Evolutionary conservation across 1,284 basidiomycete genomes (phyloP).

Genomic region (Malassezia dermatis): DNA sequence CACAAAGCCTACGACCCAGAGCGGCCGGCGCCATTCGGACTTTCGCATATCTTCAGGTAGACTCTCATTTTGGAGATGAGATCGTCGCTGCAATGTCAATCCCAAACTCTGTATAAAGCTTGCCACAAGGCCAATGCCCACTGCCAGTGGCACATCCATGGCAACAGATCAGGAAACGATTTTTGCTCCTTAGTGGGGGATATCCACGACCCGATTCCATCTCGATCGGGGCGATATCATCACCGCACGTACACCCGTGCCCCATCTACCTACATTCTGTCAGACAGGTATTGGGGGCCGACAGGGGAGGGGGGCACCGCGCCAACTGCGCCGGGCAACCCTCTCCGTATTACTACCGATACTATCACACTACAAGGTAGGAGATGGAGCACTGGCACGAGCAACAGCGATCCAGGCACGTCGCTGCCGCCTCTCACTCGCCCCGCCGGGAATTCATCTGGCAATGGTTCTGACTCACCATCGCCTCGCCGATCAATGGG

Average conservation of each 20-base stretch:
- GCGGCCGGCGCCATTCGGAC: slow-evolving; percentile 36
- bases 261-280: not conserved
- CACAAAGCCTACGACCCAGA: slow-evolving; percentile 57
- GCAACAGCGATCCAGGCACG: not conserved
- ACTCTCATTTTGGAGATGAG: slow-evolving; percentile 73
- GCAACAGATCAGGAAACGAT: not conserved
- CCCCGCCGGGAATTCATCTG: not conserved
- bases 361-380: not conserved
- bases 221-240: not conserved
- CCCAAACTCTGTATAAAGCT: slow-evolving; percentile 79
- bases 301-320: not conserved
- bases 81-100: slow-evolving; percentile 86
- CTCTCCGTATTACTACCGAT: not conserved
- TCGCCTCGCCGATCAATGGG: not conserved
- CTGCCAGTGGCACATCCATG: slow-evolving; percentile 16
- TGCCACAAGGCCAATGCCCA: slow-evolving; percentile 64
- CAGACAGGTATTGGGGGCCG: not conserved
- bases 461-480: not conserved
- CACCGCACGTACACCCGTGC: not conserved
- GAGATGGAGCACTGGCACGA: not conserved
- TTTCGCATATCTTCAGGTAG: slow-evolving; percentile 53
- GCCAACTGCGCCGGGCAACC: not conserved
- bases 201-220: not conserved
- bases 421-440: not conserved
- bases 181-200: not conserved